phyloP scores from a whole-genome alignment of 441 rosid genomes.

The Lepidium campestre region DNA sequence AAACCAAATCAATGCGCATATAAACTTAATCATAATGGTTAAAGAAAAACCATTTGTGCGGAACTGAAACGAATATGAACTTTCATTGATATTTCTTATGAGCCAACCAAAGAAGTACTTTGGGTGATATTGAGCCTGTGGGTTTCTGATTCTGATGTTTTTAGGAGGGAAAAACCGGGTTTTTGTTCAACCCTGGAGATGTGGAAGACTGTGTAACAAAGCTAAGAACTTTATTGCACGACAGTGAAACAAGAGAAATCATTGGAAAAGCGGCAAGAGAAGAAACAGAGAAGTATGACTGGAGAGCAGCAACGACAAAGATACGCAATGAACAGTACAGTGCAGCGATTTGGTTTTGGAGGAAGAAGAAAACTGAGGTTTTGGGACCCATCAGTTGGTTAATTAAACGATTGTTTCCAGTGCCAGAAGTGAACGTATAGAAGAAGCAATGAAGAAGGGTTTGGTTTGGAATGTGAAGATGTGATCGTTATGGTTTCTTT shows the following conservation, averaged over 20 bases:
- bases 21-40: neutral
- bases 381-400: constrained; percentile 79
- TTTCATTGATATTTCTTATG: neutral
- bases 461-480: constrained; percentile 2
- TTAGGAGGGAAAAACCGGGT: constrained; percentile 76
- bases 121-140: neutral
- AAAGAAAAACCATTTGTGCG: neutral
- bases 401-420: constrained; percentile 53
- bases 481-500: neutral
- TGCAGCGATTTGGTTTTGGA: constrained; percentile 99
- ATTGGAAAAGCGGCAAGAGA: constrained; percentile 82
- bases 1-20: neutral
- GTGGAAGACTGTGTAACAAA: constrained; percentile 81
- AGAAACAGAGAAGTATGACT: constrained; percentile 91
- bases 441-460: neutral
- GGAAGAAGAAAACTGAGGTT: constrained; percentile 68
- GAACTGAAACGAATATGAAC: neutral
- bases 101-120: neutral
- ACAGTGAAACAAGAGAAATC: constrained; percentile 58
- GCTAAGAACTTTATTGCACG: constrained; percentile 45
- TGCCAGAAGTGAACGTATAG: constrained; percentile 44
- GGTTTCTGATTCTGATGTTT: neutral
- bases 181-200: constrained; percentile 72
- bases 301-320: constrained; percentile 88
- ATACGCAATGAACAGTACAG: constrained; percentile 89